Conservation (phyloP, 192 early-diverging fungal genomes). For the Rhizophagus prolifer region DNA sequence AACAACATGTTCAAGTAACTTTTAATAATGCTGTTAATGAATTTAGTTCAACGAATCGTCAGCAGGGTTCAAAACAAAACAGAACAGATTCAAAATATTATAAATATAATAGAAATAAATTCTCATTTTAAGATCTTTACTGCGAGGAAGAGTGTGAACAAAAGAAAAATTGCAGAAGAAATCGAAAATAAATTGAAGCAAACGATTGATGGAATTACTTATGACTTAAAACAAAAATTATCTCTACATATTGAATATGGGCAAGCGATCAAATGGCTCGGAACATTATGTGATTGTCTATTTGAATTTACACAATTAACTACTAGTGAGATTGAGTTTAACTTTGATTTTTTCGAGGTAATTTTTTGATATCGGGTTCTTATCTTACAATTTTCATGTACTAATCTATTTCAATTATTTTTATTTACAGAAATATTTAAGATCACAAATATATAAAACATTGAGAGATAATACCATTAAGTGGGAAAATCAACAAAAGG, state of each 20-base stretch:
- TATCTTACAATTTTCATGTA: too few species aligned
- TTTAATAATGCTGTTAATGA: background rate
- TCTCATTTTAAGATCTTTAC: too few species aligned
- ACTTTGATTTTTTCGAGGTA: background rate
- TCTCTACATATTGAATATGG: conserved; percentile 4
- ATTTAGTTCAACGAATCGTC: background rate
- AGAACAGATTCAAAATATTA: background rate
- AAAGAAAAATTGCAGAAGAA: background rate
- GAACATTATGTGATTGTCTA: background rate
- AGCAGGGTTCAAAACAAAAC: background rate
- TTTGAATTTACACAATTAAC: background rate
- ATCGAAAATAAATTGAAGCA: background rate
- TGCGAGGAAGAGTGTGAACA: background rate
- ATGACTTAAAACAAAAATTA: background rate
- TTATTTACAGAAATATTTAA: background rate
- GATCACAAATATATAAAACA: background rate
- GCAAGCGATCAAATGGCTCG: background rate
- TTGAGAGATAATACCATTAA: background rate
- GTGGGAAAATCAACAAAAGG: background rate
- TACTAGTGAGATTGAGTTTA: background rate
- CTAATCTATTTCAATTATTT: too few species aligned
- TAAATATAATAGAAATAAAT: background rate
- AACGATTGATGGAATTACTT: background rate
- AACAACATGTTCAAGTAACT: background rate
- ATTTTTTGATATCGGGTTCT: too few species aligned